Evolutionary conservation across 306 rosid species (phyloP), one percentile per base, ranked within the genome.

Genomic region (Rosa rugosa): DNA sequence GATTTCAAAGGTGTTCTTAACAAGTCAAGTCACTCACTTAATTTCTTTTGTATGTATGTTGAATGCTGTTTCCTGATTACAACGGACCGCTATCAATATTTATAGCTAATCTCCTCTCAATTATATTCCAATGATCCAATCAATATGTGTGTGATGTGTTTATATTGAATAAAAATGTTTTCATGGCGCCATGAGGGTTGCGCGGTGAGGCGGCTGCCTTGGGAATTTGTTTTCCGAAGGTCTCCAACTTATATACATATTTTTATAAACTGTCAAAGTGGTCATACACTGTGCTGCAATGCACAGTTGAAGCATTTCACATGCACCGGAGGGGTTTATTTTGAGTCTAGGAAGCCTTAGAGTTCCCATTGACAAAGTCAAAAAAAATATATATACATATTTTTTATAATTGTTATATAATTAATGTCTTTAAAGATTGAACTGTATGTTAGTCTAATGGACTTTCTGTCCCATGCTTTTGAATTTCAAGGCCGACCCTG

Each of bases 21-120:
- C 17, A 40, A 75, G 80, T 80, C 81, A 34, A 63, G 71, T 20
- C 0, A 71, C 23, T 40, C 41, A 41, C 78, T 81, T 80, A 75
- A 77, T 62, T 62, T 9, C 59, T 46, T 46, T 17, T 75, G 62
- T 8, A 31, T 45, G 72, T 14, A 31, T 34, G 69, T 27, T 70
- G 60, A 63, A 38, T 73, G 49, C 69, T 44, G 73, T 50, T 53
- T 63, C 64, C 77, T 46, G 34, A 34, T 77, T 27, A 22, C 20
- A 62, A 77, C 64, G 41, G 34, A 57, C 69, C 49, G 69, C 69
- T 1, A 65, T 12, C 20, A 34, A 23, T 76, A 17, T 20, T 73
- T 31, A 36, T 40, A 25, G 51, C 49, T 70, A 60, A 31, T 13
- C 17, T 7, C 38, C 64, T 57, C 56, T 54, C 69, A 50, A 57